Base-by-base conservation (phyloP, 2,329 filamentous ascomycete species). In the Pseudogymnoascus sp. region DNA sequence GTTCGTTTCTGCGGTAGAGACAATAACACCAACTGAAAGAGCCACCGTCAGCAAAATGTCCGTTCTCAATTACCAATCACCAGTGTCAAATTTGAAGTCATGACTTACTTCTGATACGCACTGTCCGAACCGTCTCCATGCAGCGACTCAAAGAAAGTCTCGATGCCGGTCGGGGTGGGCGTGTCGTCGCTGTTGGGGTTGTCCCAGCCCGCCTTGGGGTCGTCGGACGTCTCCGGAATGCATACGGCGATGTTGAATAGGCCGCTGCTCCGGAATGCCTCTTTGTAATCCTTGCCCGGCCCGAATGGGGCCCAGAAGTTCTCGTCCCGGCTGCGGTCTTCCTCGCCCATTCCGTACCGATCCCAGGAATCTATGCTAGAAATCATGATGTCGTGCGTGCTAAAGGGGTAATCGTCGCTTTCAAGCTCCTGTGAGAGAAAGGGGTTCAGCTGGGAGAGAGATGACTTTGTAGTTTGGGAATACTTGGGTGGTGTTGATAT, bases 191-290 rank as follows among this genome's bases (percentile, higher is more conserved):
- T 53, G 25, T 53, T 53, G 3, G 46, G 46, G n/a, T 53, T 53
- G 23, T 16, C 6, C 46, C 23, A 53, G 23, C 46, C 46, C 11
- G 46, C 46, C 3, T 9, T 28, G 14, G 46, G 23, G 46, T 53
- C 46, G 46, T 53, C 46, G 46, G 46, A 53, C 25, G 46, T 53
- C 46, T 53, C 46, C 5, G 46, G 46, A 11, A 53, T 53, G 25
- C 46, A 53, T 7, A 53, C 23, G 46, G 25, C 46, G n/a, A 53
- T 8, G n/a, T 53, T 53, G n/a, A 53, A 53, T n/a, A 53, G 8
- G n/a, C 25, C 46, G 4, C 46, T 53, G 23, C 23, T 53, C 6
- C 46, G 46, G 46, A 31, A 53, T 16, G 46, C 16, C 14, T 49
- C 43, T 28, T 49, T 53, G 14, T 31, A 14, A 9, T 53, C 46